Evolutionary conservation across 495 filamentous ascomycete species (phyloP), one percentile per base, ranked within the genome.

Genomic region (Neurospora tetrasperma): DNA sequence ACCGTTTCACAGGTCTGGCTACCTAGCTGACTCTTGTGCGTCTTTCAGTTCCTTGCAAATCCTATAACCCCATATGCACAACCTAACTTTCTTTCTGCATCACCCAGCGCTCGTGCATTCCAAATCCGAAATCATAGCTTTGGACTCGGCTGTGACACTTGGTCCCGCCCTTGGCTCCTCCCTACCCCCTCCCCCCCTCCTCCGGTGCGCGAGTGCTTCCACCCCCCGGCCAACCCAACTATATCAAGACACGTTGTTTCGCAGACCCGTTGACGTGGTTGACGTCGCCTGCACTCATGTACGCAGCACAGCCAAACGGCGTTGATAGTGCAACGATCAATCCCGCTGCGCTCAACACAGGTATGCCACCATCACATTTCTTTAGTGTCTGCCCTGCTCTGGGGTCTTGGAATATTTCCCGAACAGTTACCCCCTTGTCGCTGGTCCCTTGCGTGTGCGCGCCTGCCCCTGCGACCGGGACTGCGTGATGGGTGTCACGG

Each of bases 181-280:
- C 20, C 20, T 20, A 4, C 20, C 23, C 48, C 23, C 20, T 59
- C 73, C 35, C 41, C 71, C 39, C 5, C 71, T n/a, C 39, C 71
- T 80, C 80, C 76, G 23, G 46, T 54, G 46, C 46, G 46, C 46
- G 46, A 54, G 20, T 54, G 46, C 46, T 54, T 54, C 46, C 46
- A 54, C 78, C 76, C 73, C 75, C 72, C 72, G 73, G 75, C 75
- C 80, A 85, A 77, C 81, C 84, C 84, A 86, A 85, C 85, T 84
- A 84, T 84, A 85, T 86, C 85, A 85, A 84, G 84, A 86, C 84
- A 86, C 85, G 83, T 86, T 83, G 84, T 83, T 85, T 83, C 83
- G 83, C 82, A 84, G 79, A 82, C 77, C 78, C 78, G 78, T 80
- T 77, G 78, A 78, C 79, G 80, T 80, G 80, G 76, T 82, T 76